Evolutionary conservation across 352 stramenopile genomes (phyloP).

Genomic region (Globisporangium irregulare): DNA sequence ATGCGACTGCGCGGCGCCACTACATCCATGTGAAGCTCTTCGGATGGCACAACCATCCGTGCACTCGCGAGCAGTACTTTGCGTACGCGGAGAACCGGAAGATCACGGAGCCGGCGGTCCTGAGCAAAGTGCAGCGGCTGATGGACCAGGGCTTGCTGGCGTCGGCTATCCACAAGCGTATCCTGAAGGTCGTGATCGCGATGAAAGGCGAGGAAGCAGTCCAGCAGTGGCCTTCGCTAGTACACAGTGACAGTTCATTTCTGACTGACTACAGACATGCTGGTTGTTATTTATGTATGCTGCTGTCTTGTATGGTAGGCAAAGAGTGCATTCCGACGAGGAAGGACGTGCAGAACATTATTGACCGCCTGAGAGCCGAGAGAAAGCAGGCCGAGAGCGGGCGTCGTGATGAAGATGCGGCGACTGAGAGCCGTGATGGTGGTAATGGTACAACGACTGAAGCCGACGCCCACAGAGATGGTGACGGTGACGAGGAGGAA

Average conservation of each 20-base stretch:
- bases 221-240: too few relatives aligned
- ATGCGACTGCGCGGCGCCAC: not conserved
- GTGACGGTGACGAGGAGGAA: too few relatives aligned
- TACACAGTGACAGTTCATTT: not conserved
- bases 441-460: too few relatives aligned
- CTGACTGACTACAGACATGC: not conserved
- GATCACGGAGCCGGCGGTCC: not conserved
- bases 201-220: not conserved
- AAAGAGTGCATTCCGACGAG: constrained; percentile 2
- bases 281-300: too few relatives aligned
- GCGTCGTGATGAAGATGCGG: too few relatives aligned
- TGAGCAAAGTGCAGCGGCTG: not conserved
- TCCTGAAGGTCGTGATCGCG: not conserved
- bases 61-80: not conserved
- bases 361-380: not conserved
- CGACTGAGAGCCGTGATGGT: not conserved
- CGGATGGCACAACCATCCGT: constrained; percentile 2
- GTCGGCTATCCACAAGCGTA: not conserved
- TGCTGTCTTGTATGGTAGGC: not conserved
- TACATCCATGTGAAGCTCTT: not conserved
- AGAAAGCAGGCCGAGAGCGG: too few relatives aligned
- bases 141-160: not conserved
- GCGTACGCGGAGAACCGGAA: not conserved
- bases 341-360: constrained; percentile 1
- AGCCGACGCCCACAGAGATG: too few relatives aligned